A percentile compares a stretch with the other conserved stretches of the same genome.
phyloP scores from a whole-genome alignment of 306 rosid species.

The Trifolium pratense region DNA sequence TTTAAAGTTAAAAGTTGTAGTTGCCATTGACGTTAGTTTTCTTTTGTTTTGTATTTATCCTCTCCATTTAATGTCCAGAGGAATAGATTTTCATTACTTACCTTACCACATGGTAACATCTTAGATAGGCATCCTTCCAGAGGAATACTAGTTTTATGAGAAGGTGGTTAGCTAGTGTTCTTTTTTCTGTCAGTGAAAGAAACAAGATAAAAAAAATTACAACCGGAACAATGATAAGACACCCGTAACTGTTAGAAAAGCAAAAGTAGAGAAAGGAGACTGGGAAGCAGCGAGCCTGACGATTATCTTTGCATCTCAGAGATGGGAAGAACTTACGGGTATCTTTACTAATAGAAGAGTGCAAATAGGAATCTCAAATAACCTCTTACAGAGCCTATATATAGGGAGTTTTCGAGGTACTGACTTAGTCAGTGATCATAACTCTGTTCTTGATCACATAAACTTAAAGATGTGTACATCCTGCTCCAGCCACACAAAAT shows the following conservation, averaged over 20 bases:
- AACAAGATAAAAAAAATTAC: neutral
- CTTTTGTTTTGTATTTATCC: constrained; percentile 1
- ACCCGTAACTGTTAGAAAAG: neutral
- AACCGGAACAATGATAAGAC: neutral
- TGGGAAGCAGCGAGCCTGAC: constrained; percentile 8
- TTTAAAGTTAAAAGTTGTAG: neutral
- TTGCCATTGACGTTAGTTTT: constrained; percentile 18
- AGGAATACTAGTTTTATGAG: neutral
- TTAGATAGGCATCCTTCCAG: constrained; percentile 27
- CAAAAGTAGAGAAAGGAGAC: constrained; percentile 9
- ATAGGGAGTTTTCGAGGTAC: too few relatives aligned
- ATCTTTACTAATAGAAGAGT: too few relatives aligned
- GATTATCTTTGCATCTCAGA: constrained; percentile 20
- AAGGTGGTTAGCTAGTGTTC: neutral
- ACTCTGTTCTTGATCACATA: neutral
- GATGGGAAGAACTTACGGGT: constrained; percentile 21
- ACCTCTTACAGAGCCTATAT: too few relatives aligned
- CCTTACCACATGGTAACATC: neutral
- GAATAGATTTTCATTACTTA: constrained; percentile 11
- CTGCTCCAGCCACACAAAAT: constrained; percentile 3
- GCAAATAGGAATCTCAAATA: too few relatives aligned
- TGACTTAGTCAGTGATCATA: neutral
- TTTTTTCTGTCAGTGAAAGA: neutral
- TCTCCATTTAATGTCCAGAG: constrained; percentile 12
- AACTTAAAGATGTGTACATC: constrained; percentile 6